These are phyloP conservation scores for Fusarium sp. DNA, from an alignment of 2,329 filamentous ascomycete species.

Conservation along the genomic window DNA sequence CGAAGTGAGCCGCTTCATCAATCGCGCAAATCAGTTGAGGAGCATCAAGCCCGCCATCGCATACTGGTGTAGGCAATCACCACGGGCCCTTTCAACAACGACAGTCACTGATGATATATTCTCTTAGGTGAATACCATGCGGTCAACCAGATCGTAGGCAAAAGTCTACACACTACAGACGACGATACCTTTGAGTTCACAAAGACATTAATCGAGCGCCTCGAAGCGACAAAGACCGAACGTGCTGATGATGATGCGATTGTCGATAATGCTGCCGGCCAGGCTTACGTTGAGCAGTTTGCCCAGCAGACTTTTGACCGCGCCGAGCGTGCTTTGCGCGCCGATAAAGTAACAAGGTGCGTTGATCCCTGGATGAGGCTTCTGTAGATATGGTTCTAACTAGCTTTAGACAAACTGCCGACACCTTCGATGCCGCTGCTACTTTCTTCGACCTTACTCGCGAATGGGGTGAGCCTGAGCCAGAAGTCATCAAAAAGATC, in stretches of 20 bases:
- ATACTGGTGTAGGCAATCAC: constrained; percentile 85
- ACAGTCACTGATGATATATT: constrained; percentile 19
- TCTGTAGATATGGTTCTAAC: constrained; percentile 4
- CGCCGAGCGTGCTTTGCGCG: constrained; percentile 83
- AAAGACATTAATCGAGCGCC: constrained; percentile 86
- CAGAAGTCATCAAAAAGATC: constrained; percentile 85
- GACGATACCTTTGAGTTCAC: constrained; percentile 86
- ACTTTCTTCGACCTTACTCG: constrained; percentile 91
- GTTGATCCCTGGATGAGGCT: background rate
- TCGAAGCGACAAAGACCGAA: constrained; percentile 74
- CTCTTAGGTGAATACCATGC: constrained; percentile 87
- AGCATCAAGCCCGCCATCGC: constrained; percentile 86
- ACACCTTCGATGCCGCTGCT: constrained; percentile 91
- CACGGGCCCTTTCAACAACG: background rate
- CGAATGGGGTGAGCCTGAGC: constrained; percentile 83
- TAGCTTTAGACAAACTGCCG: constrained; percentile 81
- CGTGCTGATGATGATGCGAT: constrained; percentile 85
- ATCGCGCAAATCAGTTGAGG: constrained; percentile 86
- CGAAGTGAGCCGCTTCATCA: constrained; percentile 86
- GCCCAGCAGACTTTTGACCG: constrained; percentile 87
- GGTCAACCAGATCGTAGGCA: constrained; percentile 89
- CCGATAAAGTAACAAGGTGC: constrained; percentile 85
- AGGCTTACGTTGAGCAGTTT: constrained; percentile 95
- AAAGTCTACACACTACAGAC: constrained; percentile 81
- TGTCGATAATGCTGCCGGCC: constrained; percentile 84